These are phyloP conservation scores for Roridomyces roridus DNA, from an alignment of 768 basidiomycete genomes.

Conservation along the genomic window DNA sequence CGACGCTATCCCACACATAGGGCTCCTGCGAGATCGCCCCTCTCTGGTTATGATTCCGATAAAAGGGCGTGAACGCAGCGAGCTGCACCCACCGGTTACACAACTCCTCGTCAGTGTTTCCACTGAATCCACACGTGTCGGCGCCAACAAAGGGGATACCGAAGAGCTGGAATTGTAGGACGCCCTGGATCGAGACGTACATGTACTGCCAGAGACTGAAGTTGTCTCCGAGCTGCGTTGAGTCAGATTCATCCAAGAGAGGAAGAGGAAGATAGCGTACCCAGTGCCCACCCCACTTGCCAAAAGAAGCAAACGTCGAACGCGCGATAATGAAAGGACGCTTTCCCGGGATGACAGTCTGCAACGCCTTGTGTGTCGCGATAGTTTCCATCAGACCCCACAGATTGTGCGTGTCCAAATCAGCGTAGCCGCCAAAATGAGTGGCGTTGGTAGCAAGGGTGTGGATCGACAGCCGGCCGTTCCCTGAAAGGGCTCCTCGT, in stretches of 20 bases:
- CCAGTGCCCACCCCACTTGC: slow-evolving; percentile 79
- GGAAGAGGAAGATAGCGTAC: slow-evolving; percentile 37
- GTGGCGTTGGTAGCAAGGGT: slow-evolving; percentile 77
- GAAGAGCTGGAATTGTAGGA: slow-evolving; percentile 85
- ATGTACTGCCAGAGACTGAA: slow-evolving; percentile 78
- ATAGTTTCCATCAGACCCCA: slow-evolving; percentile 78
- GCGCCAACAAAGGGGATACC: slow-evolving; percentile 86
- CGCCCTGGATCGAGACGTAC: slow-evolving; percentile 71
- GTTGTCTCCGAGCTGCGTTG: slow-evolving; percentile 74
- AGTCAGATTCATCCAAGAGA: not conserved
- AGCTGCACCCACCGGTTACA: slow-evolving; percentile 89
- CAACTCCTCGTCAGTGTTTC: slow-evolving; percentile 80
- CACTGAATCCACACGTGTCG: slow-evolving; percentile 74
- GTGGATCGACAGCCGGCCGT: slow-evolving; percentile 56
- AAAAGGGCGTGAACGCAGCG: slow-evolving; percentile 84
- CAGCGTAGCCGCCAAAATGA: slow-evolving; percentile 63
- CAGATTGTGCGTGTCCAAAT: slow-evolving; percentile 73
- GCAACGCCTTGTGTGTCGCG: slow-evolving; percentile 65
- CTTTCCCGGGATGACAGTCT: slow-evolving; percentile 57
- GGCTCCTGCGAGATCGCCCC: slow-evolving; percentile 81
- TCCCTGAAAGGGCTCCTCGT: slow-evolving; percentile 44
- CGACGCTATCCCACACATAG: slow-evolving; percentile 82
- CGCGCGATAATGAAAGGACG: slow-evolving; percentile 77
- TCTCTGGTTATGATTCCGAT: slow-evolving; percentile 75
- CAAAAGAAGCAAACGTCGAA: slow-evolving; percentile 71